Conservation (phyloP, 805 yeast species). For the Starmerella apicola region DNA sequence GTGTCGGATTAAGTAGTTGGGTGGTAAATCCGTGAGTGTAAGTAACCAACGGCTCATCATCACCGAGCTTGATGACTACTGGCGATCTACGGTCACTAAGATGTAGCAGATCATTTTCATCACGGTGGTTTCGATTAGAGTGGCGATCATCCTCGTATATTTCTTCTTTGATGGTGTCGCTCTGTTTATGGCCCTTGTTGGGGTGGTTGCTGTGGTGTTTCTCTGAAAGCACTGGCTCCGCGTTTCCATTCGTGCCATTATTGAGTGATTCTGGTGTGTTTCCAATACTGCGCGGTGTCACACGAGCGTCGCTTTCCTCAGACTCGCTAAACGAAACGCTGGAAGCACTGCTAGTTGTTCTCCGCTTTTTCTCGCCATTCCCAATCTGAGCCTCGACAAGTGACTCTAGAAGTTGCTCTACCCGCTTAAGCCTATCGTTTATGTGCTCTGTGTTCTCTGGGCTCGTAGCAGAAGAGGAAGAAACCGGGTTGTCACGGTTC, state of each 20-base stretch:
- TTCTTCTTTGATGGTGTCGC: no score
- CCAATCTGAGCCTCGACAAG: slow-evolving; percentile 8
- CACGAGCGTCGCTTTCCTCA: slow-evolving; percentile 1
- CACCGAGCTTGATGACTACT: slow-evolving; percentile 7
- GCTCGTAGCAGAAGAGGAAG: background rate
- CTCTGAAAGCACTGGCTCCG: no score
- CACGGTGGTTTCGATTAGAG: no score
- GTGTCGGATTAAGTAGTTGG: slow-evolving; percentile 10
- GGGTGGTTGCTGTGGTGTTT: no score
- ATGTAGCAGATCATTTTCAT: slow-evolving; percentile 4
- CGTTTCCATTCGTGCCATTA: background rate
- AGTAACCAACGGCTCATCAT: slow-evolving; percentile 8
- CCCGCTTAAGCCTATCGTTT: slow-evolving; percentile 19
- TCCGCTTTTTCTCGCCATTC: background rate
- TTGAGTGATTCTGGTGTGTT: background rate
- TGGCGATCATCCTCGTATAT: no score
- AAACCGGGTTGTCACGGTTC: background rate
- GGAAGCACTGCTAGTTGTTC: background rate
- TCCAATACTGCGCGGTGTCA: background rate
- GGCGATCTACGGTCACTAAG: slow-evolving; percentile 13
- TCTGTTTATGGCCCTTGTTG: no score
- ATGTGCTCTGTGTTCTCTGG: slow-evolving; percentile 2
- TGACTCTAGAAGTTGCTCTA: slow-evolving; percentile 22
- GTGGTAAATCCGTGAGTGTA: slow-evolving; percentile 17
- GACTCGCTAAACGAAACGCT: background rate